Base-by-base conservation (phyloP, 2,329 filamentous ascomycete genomes). In the Aureobasidium sp. region DNA sequence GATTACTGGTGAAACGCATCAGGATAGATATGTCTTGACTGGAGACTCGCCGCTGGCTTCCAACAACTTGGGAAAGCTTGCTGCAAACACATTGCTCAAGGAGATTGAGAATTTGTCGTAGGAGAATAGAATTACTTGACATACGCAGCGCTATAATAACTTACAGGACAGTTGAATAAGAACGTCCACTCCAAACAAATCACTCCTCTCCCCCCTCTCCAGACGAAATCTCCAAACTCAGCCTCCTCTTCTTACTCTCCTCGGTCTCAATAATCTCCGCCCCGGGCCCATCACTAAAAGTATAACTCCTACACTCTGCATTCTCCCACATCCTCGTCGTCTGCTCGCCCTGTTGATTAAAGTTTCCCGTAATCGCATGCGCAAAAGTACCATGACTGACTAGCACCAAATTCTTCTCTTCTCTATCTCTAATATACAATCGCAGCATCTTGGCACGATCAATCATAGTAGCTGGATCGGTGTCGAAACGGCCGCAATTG, bases 301-400 rank as follows among this genome's bases (percentile, higher is more conserved):
- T 52, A 39, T 52, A 52, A 52, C 12, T 52, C 33, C 49, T 52
- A 37, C 49, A 52, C 49, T 52, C 76, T 77, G 68, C 68, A 81
- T 52, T 52, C 12, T 39, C 49, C 49, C 49, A 52, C 49, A 52
- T 56, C 15, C 52, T 27, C 8, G 52, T 56, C 17, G 17, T 19
- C 17, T 56, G 52, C 9, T 19, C 37, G 1, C 49, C 49, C 12
- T 52, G 19, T 44, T 85, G 87, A 59, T 84, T 79, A 84, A 86
- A 95, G 69, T 96, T 91, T 66, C 91, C 84, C 0, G 90, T 93
- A 65, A 96, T 76, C 68, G 90, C 95, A 72, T 96, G 91, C 68
- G 96, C 72, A 68, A 92, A 89, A 1, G 88, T 89, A 1, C 91
- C 91, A 69, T 96, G 91, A 3, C 89, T 87, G 5, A 95, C 90